Base-by-base conservation (phyloP, 75 land plant species). In the Cupressus sempervirens region DNA sequence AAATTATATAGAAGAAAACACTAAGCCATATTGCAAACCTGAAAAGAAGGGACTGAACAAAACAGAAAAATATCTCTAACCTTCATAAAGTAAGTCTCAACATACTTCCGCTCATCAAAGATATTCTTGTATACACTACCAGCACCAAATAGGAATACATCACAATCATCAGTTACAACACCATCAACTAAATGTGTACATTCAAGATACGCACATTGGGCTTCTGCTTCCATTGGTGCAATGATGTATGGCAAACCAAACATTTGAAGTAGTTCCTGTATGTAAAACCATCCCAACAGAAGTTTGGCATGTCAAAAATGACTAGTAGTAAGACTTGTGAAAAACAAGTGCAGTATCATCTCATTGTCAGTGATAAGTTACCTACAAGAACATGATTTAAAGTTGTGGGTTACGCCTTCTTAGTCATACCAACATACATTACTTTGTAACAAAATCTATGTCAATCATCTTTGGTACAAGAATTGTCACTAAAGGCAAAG, bases 191-290 rank as follows among this genome's bases (percentile, higher is more conserved):
- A 88, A 12, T 88, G 87, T 83, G 84, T 83, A 29, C 90, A 84
- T 83, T 98, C 97, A 97, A 98, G 88, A 86, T 80, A 96, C 23
- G 99, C 99, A 88, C 99, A 98, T 86, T 98, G 99, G 48, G 99
- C 99, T 92, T 98, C 99, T 84, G 99, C 99, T 89, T 98, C 99
- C 98, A 96, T 98, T 12, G 98, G 98, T 68, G 99, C 99, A 88
- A 98, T 96, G 26, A 98, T 93, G 86, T 96, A 98, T 43, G 99
- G 99, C 68, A 98, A 82, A 70, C 99, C 99, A 92, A 98, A 98
- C 95, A 98, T 94, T 88, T 98, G 98, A 53, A 98, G 94, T 34
- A 98, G 90, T 87, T 98, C 99, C 99, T 97, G 87, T 45, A 52
- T 30, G 58, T 70, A 70, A 70, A 30, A 70, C 23, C 34, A 43